These are phyloP conservation scores for Coemansia interrupta DNA, from an alignment of 192 early-diverging fungal species.

Conservation along the genomic window DNA sequence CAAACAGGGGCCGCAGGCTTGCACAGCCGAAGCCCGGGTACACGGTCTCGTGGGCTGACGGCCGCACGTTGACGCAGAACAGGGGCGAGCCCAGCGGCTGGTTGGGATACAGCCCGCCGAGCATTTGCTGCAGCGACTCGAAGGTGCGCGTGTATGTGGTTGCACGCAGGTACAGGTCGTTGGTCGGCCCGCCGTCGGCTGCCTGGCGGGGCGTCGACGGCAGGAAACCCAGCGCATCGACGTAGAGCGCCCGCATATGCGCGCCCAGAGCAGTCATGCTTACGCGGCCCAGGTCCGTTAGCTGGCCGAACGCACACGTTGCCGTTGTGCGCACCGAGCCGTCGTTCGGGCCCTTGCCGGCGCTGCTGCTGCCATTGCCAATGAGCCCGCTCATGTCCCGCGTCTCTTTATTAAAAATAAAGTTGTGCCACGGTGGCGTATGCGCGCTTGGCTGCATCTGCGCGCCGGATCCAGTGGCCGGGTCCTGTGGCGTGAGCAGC, in stretches of 20 bases:
- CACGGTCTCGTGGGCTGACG: conserved; percentile 31
- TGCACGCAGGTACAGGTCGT: conserved; percentile 55
- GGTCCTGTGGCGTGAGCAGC: not conserved
- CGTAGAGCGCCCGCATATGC: conserved; percentile 56
- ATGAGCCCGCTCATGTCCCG: conserved; percentile 9
- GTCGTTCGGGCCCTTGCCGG: conserved; percentile 4
- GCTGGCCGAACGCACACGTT: conserved; percentile 55
- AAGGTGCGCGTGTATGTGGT: conserved; percentile 62
- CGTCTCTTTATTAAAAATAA: conserved; percentile 24
- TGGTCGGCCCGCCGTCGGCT: conserved; percentile 5
- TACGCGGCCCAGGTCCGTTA: conserved; percentile 59
- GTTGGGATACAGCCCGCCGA: conserved; percentile 60
- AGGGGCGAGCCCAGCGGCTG: not conserved
- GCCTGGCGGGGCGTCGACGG: conserved; percentile 15
- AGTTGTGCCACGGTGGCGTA: conserved; percentile 13
- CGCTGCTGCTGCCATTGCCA: conserved; percentile 1
- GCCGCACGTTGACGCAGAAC: conserved; percentile 34
- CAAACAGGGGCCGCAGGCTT: conserved; percentile 18
- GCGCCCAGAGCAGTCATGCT: conserved; percentile 53
- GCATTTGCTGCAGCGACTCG: conserved; percentile 63
- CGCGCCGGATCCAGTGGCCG: conserved; percentile 1
- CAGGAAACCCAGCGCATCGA: conserved; percentile 50
- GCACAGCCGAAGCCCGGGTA: conserved; percentile 26
- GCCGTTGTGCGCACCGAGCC: conserved; percentile 15
- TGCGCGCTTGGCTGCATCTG: conserved; percentile 3